These are phyloP conservation scores for Kwoniella dejecticola DNA, from an alignment of 768 basidiomycete genomes.

Conservation along the genomic window DNA sequence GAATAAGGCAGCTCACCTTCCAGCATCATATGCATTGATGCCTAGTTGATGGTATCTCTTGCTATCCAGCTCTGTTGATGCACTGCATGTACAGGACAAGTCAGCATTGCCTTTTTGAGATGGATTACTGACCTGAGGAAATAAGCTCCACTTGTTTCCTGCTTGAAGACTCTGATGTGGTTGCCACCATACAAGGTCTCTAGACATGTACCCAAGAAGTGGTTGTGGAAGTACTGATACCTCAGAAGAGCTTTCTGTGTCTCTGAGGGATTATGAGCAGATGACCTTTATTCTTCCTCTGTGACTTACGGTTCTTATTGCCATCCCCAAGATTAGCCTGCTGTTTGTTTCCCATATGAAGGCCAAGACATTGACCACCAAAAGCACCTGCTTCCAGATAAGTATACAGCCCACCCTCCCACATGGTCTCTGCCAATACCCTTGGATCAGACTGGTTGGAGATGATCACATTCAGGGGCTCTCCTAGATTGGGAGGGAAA, in stretches of 20 bases:
- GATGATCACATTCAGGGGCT: conserved; percentile 38
- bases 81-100: too few species aligned
- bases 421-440: conserved; percentile 20
- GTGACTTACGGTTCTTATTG: conserved; percentile 18
- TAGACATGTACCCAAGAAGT: conserved; percentile 25
- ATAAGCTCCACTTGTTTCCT: conserved; percentile 33
- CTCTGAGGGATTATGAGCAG: conserved; percentile 19
- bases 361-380: conserved; percentile 28
- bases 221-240: conserved; percentile 31
- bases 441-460: conserved; percentile 20
- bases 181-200: conserved; percentile 35
- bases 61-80: conserved; percentile 17
- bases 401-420: conserved; percentile 31
- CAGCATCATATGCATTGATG: conserved; percentile 9
- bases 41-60: conserved; percentile 10
- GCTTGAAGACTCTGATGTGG: conserved; percentile 29
- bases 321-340: conserved; percentile 30
- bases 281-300: neutral
- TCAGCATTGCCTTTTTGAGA: too few species aligned
- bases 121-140: conserved; percentile 26
- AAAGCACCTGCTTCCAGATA: conserved; percentile 26
- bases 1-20: neutral
- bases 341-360: conserved; percentile 26
- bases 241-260: conserved; percentile 24
- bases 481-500: conserved; percentile 12